Evolutionary conservation across 306 rosid species (phyloP).

Genomic region (Cucurbita argyrosperma): DNA sequence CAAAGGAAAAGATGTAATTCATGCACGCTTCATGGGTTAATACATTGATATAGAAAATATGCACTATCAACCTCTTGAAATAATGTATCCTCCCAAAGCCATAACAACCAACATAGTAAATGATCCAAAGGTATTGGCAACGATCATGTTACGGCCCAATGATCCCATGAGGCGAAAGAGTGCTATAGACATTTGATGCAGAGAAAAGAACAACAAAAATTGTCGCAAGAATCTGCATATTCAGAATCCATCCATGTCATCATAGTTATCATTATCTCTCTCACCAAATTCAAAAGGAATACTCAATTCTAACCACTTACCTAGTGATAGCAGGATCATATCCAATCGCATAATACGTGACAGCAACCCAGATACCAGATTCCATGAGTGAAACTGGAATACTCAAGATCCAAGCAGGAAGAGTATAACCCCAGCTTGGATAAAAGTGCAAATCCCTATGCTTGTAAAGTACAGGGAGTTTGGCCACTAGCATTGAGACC

Average conservation of each 20-base stretch:
- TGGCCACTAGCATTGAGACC: constrained; percentile 93
- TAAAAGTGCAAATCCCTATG: constrained; percentile 92
- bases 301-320: constrained; percentile 16
- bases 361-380: constrained; percentile 88
- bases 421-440: constrained; percentile 90
- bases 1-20: constrained; percentile 8
- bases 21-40: not conserved
- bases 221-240: constrained; percentile 66
- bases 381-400: constrained; percentile 76
- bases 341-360: constrained; percentile 81
- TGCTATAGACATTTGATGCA: constrained; percentile 94
- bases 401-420: constrained; percentile 89
- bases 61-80: constrained; percentile 55
- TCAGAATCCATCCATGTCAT: constrained; percentile 10
- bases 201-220: constrained; percentile 64
- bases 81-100: constrained; percentile 91
- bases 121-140: constrained; percentile 94
- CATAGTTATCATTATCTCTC: constrained; percentile 7
- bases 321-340: constrained; percentile 80
- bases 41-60: not conserved
- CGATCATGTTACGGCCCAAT: constrained; percentile 93
- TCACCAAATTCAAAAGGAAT: not conserved
- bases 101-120: constrained; percentile 97
- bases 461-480: constrained; percentile 96
- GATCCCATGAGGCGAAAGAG: constrained; percentile 97